phyloP scores from a whole-genome alignment of 2,329 filamentous ascomycete species.

The Ploettnerulaceae sp. region DNA sequence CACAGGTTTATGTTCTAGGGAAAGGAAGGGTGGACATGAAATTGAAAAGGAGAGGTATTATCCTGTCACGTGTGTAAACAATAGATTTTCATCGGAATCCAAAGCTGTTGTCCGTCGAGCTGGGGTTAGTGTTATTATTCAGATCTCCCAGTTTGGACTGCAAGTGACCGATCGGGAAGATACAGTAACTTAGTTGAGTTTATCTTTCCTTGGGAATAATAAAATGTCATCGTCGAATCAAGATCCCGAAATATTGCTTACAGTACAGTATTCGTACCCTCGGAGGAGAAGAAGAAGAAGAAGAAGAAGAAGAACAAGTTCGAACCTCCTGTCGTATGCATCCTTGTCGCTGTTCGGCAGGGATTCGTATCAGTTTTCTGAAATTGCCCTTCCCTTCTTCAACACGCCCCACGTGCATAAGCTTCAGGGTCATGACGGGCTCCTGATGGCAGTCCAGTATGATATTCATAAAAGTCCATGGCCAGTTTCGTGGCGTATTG shows the following conservation, averaged over 20 bases:
- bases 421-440: slow-evolving; percentile 5
- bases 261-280: no score
- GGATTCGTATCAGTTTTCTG: not conserved
- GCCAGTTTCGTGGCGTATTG: not conserved
- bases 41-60: no score
- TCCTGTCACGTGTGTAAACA: no score
- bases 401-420: slow-evolving; percentile 7
- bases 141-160: not conserved
- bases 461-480: not conserved
- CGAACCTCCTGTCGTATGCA: no score
- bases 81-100: no score
- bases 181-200: not conserved
- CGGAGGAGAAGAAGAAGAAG: no score
- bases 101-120: no score
- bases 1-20: no score
- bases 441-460: slow-evolving; percentile 7
- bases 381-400: not conserved
- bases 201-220: not conserved
- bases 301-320: no score
- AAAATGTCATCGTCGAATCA: not conserved
- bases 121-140: no score
- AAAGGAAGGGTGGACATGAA: no score
- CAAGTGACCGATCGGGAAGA: not conserved
- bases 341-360: not conserved
- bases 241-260: not conserved